These are phyloP conservation scores for Sclerotinia trifoliorum DNA, from an alignment of 2,329 filamentous ascomycete species.

Conservation along the genomic window DNA sequence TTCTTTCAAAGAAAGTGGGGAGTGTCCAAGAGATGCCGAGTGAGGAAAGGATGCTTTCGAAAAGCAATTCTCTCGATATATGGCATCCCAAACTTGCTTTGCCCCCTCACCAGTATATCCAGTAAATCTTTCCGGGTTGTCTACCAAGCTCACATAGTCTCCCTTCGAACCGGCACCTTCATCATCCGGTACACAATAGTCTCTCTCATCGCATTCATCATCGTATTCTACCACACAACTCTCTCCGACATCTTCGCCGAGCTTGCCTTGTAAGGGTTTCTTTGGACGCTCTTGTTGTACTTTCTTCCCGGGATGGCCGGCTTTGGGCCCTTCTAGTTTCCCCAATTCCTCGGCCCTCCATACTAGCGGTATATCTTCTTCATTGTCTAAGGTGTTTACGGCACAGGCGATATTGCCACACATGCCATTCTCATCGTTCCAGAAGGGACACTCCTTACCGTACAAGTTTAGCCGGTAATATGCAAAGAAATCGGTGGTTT, in stretches of 20 bases:
- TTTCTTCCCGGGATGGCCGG: slow-evolving; percentile 78
- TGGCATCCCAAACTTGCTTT: slow-evolving; percentile 91
- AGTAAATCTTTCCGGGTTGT: slow-evolving; percentile 94
- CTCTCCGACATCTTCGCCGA: slow-evolving; percentile 87
- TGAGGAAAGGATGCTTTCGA: slow-evolving; percentile 62
- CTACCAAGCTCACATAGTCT: slow-evolving; percentile 91
- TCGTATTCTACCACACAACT: slow-evolving; percentile 97
- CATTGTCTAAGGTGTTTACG: slow-evolving; percentile 91
- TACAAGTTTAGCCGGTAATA: slow-evolving; percentile 95
- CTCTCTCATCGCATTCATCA: slow-evolving; percentile 92
- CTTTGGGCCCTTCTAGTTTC: slow-evolving; percentile 86
- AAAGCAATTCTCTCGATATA: slow-evolving; percentile 98
- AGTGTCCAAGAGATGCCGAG: slow-evolving; percentile 55
- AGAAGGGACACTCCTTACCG: slow-evolving; percentile 93
- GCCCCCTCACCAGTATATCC: slow-evolving; percentile 85
- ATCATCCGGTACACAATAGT: slow-evolving; percentile 96
- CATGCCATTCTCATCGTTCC: slow-evolving; percentile 88
- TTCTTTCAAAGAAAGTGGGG: slow-evolving; percentile 33
- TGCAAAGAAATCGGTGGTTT: slow-evolving; percentile 93
- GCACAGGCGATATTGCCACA: slow-evolving; percentile 97
- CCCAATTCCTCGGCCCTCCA: slow-evolving; percentile 92
- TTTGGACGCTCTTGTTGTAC: slow-evolving; percentile 69
- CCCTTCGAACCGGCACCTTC: slow-evolving; percentile 83
- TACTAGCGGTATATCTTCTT: slow-evolving; percentile 86
- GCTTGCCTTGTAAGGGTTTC: slow-evolving; percentile 73